A percentile compares a stretch with the other conserved stretches of the same genome.
phyloP scores from a whole-genome alignment of 495 filamentous ascomycete genomes.

The Aspergillus steynii region DNA sequence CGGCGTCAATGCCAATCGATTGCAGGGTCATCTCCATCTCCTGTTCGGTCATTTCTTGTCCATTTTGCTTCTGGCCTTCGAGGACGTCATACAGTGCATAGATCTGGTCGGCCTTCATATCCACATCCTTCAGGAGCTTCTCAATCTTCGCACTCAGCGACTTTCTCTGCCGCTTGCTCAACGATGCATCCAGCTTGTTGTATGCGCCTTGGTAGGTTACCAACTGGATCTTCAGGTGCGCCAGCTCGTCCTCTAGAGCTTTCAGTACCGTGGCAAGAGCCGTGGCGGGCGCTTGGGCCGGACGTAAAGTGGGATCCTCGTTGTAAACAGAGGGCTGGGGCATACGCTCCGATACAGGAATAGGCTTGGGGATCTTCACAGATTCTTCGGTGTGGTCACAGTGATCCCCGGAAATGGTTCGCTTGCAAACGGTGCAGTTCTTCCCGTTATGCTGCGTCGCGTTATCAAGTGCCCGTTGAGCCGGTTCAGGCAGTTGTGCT shows the following conservation, averaged over 20 bases:
- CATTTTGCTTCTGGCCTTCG: slow-evolving; percentile 71
- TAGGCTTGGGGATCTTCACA: slow-evolving; percentile 63
- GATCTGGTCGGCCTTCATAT: slow-evolving; percentile 82
- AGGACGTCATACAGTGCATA: slow-evolving; percentile 89
- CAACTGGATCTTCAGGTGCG: slow-evolving; percentile 72
- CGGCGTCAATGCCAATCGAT: slow-evolving; percentile 53
- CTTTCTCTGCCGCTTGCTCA: slow-evolving; percentile 69
- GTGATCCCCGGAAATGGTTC: slow-evolving; percentile 45
- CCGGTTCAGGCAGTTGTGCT: slow-evolving; percentile 42
- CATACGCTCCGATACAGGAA: slow-evolving; percentile 71
- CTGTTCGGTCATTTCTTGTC: slow-evolving; percentile 63
- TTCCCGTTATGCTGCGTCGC: slow-evolving; percentile 64
- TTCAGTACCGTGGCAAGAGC: slow-evolving; percentile 82
- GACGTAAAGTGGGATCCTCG: slow-evolving; percentile 75
- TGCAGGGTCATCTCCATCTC: slow-evolving; percentile 69
- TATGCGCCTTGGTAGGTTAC: slow-evolving; percentile 58
- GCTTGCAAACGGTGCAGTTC: slow-evolving; percentile 75
- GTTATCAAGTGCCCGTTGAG: slow-evolving; percentile 58
- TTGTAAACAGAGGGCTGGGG: slow-evolving; percentile 51
- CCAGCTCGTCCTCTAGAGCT: slow-evolving; percentile 76
- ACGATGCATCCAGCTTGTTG: slow-evolving; percentile 65
- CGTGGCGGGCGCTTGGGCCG: slow-evolving; percentile 68
- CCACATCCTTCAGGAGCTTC: slow-evolving; percentile 62
- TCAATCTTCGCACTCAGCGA: slow-evolving; percentile 64
- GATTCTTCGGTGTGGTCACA: slow-evolving; percentile 45